Conservation (phyloP, 176 grass and related monocot species). For the Lolium rigidum region DNA sequence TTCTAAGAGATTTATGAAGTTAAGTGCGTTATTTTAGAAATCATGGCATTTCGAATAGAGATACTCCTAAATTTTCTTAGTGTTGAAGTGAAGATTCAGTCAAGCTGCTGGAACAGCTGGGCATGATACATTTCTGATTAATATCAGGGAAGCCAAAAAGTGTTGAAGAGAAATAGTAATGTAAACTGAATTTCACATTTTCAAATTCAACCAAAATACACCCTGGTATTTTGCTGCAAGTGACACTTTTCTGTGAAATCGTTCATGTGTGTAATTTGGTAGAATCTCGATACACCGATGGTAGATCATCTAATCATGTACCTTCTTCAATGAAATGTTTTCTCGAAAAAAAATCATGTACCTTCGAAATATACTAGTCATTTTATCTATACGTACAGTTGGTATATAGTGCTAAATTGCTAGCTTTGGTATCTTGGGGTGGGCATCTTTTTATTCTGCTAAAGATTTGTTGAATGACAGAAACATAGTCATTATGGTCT, state of each 20-base stretch:
- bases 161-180: background rate
- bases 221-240: background rate
- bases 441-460: background rate
- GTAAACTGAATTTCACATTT: background rate
- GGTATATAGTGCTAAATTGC: background rate
- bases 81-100: constrained; percentile 25
- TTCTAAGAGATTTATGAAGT: constrained; percentile 1
- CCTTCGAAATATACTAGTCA: background rate
- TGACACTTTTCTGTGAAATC: background rate
- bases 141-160: background rate
- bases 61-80: constrained; percentile 2
- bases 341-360: background rate
- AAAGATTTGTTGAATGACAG: background rate
- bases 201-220: constrained; percentile 18
- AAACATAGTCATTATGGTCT: background rate
- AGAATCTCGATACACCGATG: background rate
- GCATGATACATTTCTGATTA: constrained; percentile 6
- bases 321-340: no score
- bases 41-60: background rate
- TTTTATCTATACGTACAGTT: background rate
- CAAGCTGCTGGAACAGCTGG: background rate
- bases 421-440: background rate
- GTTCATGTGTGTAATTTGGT: background rate
- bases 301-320: constrained; percentile 13
- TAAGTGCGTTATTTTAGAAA: background rate